Evolutionary conservation across 2,329 filamentous ascomycete species (phyloP), one percentile per base, ranked within the genome.

Genomic region (Ophiostoma perfectum): DNA sequence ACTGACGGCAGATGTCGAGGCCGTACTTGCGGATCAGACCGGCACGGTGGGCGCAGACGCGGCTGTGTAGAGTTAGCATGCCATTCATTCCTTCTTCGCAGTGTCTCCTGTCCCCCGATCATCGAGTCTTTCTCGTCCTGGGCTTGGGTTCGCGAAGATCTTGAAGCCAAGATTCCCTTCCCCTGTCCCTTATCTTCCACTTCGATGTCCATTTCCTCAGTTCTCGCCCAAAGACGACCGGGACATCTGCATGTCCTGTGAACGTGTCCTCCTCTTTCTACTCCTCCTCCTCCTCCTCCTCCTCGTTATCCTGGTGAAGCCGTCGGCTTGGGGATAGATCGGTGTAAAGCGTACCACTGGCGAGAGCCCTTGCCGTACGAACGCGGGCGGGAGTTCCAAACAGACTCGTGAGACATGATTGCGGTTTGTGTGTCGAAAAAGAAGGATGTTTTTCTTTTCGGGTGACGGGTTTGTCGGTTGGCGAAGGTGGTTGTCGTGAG

Each of bases 21-120:
- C 95, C 94, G 86, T 99, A 99, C 87, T 99, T 99, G 87, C 95
- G 93, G 89, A 99, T 97, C 77, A 99, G 89, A 96, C 95, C 95
- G 79, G 95, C 94, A 80, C 88, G 89, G 91, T 99, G 94, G 80
- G 93, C 92, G 92, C 85, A 88, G 79, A 87, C 84, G 73, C 85
- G 85, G 85, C 85, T 87, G 74, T 66, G 70, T 27, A 27, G 27
- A 27, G 27, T 27, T 27, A 27, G 27, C 27, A 27, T 27, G 27
- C 27, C 27, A 27, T 27, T 27, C 27, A 27, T 27, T 27, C 27
- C 27, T 60, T 16, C 16, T 69, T 66, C 60, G 77, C n/a, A 64
- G 27, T 6, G 27, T 9, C 38, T 60, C 55, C 27, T 27, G 27
- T 27, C 27, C 2, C 27, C 27, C 27, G 27, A 27, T 27, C 27